Conservation (phyloP, 345 rosid species). For the Ceriops decandra region DNA sequence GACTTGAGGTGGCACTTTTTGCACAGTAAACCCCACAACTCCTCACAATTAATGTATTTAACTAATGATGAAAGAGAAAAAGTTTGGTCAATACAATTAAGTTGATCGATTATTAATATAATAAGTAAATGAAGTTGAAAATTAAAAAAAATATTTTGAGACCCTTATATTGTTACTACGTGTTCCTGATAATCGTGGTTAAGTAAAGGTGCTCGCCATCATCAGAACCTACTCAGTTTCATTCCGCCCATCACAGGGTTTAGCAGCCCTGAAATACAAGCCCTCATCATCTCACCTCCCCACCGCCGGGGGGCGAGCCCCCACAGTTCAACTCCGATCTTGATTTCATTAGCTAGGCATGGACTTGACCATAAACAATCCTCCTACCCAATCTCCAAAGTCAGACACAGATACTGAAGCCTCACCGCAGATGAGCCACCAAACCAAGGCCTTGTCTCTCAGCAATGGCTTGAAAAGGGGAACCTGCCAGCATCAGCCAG, state of each 20-base stretch:
- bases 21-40: background rate
- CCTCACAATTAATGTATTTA: background rate
- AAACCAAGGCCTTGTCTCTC: conserved; percentile 19
- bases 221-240: background rate
- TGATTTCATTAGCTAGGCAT: conserved; percentile 11
- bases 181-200: too few species aligned
- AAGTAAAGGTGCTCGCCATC: background rate
- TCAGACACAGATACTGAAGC: conserved; percentile 24
- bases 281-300: background rate
- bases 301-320: too few species aligned
- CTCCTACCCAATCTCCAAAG: conserved; percentile 6
- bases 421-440: conserved; percentile 21
- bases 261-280: too few species aligned
- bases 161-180: too few species aligned
- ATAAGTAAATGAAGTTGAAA: too few species aligned
- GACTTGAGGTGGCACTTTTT: background rate
- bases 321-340: background rate
- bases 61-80: background rate
- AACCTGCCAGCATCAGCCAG: background rate
- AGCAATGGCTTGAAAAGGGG: conserved; percentile 9
- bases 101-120: too few species aligned
- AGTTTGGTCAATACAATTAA: too few species aligned
- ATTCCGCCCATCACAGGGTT: background rate
- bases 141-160: too few species aligned
- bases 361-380: conserved; percentile 9